These are phyloP conservation scores for Tephrocybe sp. DNA, from an alignment of 768 basidiomycete species.

Conservation along the genomic window DNA sequence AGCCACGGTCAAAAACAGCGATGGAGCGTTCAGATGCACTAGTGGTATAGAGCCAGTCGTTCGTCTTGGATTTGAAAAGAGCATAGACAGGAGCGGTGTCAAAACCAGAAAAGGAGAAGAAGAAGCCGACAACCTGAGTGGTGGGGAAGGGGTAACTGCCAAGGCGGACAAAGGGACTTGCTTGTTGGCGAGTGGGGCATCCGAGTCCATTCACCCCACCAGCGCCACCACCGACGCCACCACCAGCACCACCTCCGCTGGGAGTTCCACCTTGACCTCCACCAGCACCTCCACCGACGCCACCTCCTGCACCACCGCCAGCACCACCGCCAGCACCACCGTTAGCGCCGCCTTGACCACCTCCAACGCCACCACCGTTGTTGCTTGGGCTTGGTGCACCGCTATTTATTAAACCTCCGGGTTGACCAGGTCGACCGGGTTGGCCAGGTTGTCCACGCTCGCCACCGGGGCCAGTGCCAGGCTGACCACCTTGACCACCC, in stretches of 20 bases:
- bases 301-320: slow-evolving; percentile 1
- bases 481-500: slow-evolving; percentile 7
- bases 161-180: slow-evolving; percentile 5
- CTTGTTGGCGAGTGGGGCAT: slow-evolving; percentile 3
- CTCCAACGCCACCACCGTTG: slow-evolving; percentile 5
- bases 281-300: neutral
- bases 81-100: slow-evolving; percentile 5
- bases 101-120: neutral
- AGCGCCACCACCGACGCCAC: neutral
- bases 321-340: slow-evolving; percentile 6
- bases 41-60: slow-evolving; percentile 15
- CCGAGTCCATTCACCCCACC: neutral
- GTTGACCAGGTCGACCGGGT: slow-evolving; percentile 12
- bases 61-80: slow-evolving; percentile 5
- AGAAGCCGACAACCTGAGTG: neutral
- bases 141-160: slow-evolving; percentile 4
- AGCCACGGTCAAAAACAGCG: slow-evolving; percentile 2
- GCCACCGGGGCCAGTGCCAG: slow-evolving; percentile 1
- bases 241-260: neutral
- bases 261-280: neutral
- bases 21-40: slow-evolving; percentile 4
- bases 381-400: slow-evolving; percentile 1
- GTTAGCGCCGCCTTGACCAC: slow-evolving; percentile 1
- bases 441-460: slow-evolving; percentile 12
- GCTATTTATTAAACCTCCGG: slow-evolving; percentile 3